Percentiles rank a stretch among this genome's conserved stretches.
phyloP scores from a whole-genome alignment of 768 basidiomycete species.

The Hygrophorus russula region DNA sequence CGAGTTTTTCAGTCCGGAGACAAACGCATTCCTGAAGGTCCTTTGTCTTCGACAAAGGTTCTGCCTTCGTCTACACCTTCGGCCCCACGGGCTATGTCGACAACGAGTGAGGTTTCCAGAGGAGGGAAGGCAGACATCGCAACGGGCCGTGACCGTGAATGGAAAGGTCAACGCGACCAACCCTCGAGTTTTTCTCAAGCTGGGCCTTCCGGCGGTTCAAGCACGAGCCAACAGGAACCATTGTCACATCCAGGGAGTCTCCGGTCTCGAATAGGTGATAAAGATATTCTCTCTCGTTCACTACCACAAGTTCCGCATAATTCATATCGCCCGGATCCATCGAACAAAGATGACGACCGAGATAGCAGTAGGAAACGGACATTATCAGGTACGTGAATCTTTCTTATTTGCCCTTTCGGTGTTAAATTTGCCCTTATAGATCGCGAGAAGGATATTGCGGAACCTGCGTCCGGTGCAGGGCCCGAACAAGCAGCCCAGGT shows the following conservation, averaged over 20 bases:
- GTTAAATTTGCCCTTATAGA: slow-evolving; percentile 25
- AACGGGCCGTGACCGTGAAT: slow-evolving; percentile 33
- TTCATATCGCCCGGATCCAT: slow-evolving; percentile 33
- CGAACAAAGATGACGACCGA: slow-evolving; percentile 50
- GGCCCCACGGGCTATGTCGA: slow-evolving; percentile 62
- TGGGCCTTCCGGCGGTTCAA: slow-evolving; percentile 7
- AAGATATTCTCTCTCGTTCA: slow-evolving; percentile 27
- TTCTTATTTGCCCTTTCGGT: not conserved
- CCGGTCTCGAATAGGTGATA: slow-evolving; percentile 50
- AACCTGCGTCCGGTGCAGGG: slow-evolving; percentile 19
- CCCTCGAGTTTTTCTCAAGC: slow-evolving; percentile 7
- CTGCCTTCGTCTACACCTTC: slow-evolving; percentile 53
- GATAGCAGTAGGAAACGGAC: slow-evolving; percentile 58
- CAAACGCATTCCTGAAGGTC: slow-evolving; percentile 46
- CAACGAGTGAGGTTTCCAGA: slow-evolving; percentile 32
- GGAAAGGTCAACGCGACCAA: slow-evolving; percentile 30
- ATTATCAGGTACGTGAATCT: slow-evolving; percentile 41
- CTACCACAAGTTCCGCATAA: slow-evolving; percentile 28
- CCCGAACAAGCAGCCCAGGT: slow-evolving; percentile 30
- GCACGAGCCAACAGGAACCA: slow-evolving; percentile 12
- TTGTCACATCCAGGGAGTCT: slow-evolving; percentile 20
- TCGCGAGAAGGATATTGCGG: slow-evolving; percentile 48
- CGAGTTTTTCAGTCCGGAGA: slow-evolving; percentile 32
- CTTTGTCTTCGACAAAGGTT: slow-evolving; percentile 26
- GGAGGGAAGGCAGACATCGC: slow-evolving; percentile 27